These are phyloP conservation scores for Zygosaccharomyces pseudobailii DNA, from an alignment of 1,139 yeast genomes.

Conservation along the genomic window DNA sequence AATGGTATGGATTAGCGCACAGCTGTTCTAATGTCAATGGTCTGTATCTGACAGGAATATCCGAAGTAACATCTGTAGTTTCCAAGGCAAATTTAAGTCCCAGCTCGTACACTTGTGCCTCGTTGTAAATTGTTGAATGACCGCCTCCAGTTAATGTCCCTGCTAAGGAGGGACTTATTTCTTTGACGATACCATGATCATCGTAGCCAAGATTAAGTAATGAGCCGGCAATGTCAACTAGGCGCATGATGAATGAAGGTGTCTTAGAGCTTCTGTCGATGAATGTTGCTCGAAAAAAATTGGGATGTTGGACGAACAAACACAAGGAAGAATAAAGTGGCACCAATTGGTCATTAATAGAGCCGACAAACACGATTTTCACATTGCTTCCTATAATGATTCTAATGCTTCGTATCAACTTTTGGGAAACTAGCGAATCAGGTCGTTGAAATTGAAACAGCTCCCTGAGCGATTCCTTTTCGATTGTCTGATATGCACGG, in stretches of 20 bases:
- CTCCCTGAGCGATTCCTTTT: constrained; percentile 78
- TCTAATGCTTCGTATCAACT: constrained; percentile 62
- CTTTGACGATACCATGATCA: constrained; percentile 75
- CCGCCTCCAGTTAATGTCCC: constrained; percentile 95
- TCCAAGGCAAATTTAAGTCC: constrained; percentile 73
- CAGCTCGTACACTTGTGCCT: constrained; percentile 74
- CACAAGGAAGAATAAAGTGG: constrained; percentile 88
- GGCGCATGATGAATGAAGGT: constrained; percentile 49
- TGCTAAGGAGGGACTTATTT: constrained; percentile 74
- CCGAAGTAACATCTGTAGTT: constrained; percentile 54
- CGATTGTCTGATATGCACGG: constrained; percentile 86
- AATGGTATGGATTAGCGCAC: constrained; percentile 73
- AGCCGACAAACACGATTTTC: constrained; percentile 76
- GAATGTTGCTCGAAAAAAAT: constrained; percentile 82
- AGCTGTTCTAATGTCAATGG: constrained; percentile 58
- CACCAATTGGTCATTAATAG: constrained; percentile 86
- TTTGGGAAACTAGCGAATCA: constrained; percentile 64
- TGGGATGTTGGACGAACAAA: constrained; percentile 80
- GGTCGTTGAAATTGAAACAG: constrained; percentile 82
- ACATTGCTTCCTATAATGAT: constrained; percentile 65
- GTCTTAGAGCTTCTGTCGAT: constrained; percentile 55
- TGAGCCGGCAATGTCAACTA: constrained; percentile 46
- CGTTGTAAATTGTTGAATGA: constrained; percentile 85
- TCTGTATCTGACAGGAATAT: constrained; percentile 48
- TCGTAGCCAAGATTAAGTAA: constrained; percentile 61